Evolutionary conservation across 345 rosid species (phyloP), one percentile per base, ranked within the genome.

Genomic region (Melaleuca quinquenervia): DNA sequence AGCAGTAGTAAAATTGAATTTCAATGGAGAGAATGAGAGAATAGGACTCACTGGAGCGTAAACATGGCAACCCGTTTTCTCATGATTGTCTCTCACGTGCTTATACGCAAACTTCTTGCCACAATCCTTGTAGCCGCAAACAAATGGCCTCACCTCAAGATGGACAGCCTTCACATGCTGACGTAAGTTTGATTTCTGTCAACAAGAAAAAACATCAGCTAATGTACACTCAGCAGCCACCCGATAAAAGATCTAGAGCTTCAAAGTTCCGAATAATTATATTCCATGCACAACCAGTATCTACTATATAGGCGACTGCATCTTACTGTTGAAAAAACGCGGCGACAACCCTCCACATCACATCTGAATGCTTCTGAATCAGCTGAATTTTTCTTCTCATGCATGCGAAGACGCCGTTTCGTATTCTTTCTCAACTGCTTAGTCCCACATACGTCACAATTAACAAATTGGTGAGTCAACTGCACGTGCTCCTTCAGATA

Each of bases 51-150:
- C 97, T 41, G 91, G 88, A 76, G 91, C 70, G 82, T 92, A 96
- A 45, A 90, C 20, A 83, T 96, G 98, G 84, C 88, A 50, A 3
- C 90, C 92, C 0, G 94, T 88, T 36, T 94, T 93, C 90, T 97
- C 98, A 41, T 94, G 98, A 10, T 92, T 91, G 87, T 92, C 94
- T 85, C 98, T 92, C 8, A 96, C 96, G 60, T 97, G 99, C 87
- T 94, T 96, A 91, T 89, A 97, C 10, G 95, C 88, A 86, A 96
- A 96, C 85, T 90, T 94, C 96, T 85, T 90, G 56, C 92, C 94
- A 87, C 99, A 97, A 26, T 91, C 92, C 18, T 91, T 83, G 85
- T 92, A 88, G 36, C 96, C 87, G 48, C 98, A 94, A 4, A 88
- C 84, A 89, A 91, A 97, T 10, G 94, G 93, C 44, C 87, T 90